Percentiles rank a stretch among this genome's conserved stretches.
These are phyloP conservation scores for Penicillium argentinense DNA, from an alignment of 495 filamentous ascomycete species.

Conservation along the genomic window DNA sequence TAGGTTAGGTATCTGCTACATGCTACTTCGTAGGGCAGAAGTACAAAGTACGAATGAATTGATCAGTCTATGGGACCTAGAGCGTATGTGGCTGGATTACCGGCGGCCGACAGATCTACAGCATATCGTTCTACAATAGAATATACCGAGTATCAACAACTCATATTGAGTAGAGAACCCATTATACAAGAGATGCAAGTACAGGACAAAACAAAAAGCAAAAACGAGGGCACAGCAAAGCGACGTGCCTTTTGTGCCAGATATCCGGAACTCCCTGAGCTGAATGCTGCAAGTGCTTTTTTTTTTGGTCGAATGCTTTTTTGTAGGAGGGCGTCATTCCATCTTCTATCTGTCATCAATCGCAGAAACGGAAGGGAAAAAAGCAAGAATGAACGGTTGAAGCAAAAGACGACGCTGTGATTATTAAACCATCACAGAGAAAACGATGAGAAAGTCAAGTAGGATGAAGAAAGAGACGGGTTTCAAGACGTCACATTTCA, in stretches of 20 bases:
- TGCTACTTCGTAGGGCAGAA: no score
- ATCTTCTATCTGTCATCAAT: conserved; percentile 35
- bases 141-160: conserved; percentile 8
- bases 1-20: no score
- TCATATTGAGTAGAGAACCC: conserved; percentile 23
- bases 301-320: conserved; percentile 26
- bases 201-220: conserved; percentile 21
- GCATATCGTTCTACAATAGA: not conserved
- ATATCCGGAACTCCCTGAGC: conserved; percentile 80
- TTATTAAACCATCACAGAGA: conserved; percentile 11
- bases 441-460: conserved; percentile 8
- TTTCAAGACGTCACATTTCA: conserved; percentile 23
- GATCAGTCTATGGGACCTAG: no score
- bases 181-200: conserved; percentile 23
- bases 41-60: no score
- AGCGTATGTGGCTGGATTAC: no score
- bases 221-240: conserved; percentile 37
- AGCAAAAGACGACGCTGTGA: conserved; percentile 9
- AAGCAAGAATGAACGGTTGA: conserved; percentile 16
- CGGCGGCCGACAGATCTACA: not conserved
- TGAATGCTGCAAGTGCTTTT: conserved; percentile 22
- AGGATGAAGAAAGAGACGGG: conserved; percentile 9
- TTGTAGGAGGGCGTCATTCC: conserved; percentile 25
- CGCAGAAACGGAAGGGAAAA: conserved; percentile 8
- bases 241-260: conserved; percentile 62